phyloP scores from a whole-genome alignment of 495 filamentous ascomycete species.

The Hypoxylon trugodes region DNA sequence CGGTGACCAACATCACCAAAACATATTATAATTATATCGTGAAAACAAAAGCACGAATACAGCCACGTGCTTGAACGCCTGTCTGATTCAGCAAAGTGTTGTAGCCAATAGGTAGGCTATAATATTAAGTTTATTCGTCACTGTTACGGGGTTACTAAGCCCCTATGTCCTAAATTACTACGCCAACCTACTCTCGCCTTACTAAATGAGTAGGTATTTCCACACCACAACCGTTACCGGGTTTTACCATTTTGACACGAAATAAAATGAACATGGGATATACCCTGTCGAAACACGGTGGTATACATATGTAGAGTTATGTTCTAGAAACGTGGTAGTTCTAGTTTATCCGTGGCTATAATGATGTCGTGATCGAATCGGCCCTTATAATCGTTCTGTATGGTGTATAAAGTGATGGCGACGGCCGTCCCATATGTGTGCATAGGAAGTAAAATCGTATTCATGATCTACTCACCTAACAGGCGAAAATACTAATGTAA shows the following conservation, averaged over 20 bases:
- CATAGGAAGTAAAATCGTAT: no score
- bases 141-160: slow-evolving; percentile 9
- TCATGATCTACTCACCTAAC: no score
- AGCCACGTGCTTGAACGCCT: neutral
- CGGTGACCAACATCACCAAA: neutral
- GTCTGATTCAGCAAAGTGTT: neutral
- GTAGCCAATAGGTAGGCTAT: neutral
- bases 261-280: neutral
- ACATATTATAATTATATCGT: neutral
- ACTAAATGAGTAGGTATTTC: neutral
- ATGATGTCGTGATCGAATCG: neutral
- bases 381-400: neutral
- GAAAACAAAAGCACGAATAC: neutral
- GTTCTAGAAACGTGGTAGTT: no score
- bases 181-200: slow-evolving; percentile 3
- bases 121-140: neutral
- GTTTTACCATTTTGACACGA: neutral
- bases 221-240: slow-evolving; percentile 12
- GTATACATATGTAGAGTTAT: neutral
- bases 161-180: slow-evolving; percentile 9
- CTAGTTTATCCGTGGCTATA: neutral
- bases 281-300: neutral
- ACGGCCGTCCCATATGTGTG: no score
- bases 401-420: neutral
- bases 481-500: neutral